Evolutionary conservation across 768 basidiomycete species (phyloP).

Genomic region (Boletus edulis): DNA sequence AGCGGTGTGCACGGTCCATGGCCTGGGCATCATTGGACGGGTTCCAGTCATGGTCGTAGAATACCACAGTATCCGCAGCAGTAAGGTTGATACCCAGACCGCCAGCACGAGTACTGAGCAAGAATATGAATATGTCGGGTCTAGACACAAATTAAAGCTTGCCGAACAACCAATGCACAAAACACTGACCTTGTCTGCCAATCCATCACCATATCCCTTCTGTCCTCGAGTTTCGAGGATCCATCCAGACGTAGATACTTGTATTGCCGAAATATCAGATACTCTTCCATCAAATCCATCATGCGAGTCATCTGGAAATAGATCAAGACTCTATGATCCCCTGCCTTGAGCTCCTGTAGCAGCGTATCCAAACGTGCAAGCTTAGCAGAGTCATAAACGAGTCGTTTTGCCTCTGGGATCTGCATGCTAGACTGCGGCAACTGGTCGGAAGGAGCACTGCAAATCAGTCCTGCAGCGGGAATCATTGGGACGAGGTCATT

Average conservation of each 20-base stretch:
- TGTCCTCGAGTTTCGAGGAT: constrained; percentile 90
- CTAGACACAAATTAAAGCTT: constrained; percentile 7
- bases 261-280: constrained; percentile 94
- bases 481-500: constrained; percentile 54
- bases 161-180: background rate
- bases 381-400: constrained; percentile 96
- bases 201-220: constrained; percentile 98
- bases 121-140: constrained; percentile 93
- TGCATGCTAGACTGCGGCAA: constrained; percentile 82
- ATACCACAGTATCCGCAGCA: constrained; percentile 44
- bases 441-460: constrained; percentile 64
- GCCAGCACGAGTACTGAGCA: constrained; percentile 91
- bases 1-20: constrained; percentile 96
- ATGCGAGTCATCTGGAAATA: constrained; percentile 99
- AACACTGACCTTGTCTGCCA: constrained; percentile 89
- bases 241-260: constrained; percentile 93
- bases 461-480: constrained; percentile 65
- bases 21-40: constrained; percentile 97
- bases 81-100: constrained; percentile 97
- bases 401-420: constrained; percentile 90
- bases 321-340: constrained; percentile 89
- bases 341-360: constrained; percentile 88
- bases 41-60: constrained; percentile 44
- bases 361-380: constrained; percentile 85
- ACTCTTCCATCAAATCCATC: constrained; percentile 99